Evolutionary conservation across 2,329 filamentous ascomycete species (phyloP).

Genomic region (Sporothrix dimorphospora): DNA sequence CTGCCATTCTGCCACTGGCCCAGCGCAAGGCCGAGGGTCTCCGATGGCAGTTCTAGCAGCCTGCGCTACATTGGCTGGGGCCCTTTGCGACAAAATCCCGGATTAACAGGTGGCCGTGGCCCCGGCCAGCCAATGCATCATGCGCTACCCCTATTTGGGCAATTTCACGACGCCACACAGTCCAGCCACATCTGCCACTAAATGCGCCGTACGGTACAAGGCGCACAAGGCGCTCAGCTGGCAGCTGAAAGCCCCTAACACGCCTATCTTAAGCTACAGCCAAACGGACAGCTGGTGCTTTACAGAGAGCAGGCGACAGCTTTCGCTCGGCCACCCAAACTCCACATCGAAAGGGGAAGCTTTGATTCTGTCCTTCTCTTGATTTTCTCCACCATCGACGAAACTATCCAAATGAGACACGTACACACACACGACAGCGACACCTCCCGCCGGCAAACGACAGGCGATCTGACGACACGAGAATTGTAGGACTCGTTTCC

Average conservation of each 20-base stretch:
- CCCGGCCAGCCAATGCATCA: not conserved
- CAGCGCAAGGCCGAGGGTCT: slow-evolving; percentile 11
- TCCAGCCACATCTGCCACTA: slow-evolving; percentile 2
- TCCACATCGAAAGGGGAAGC: slow-evolving; percentile 9
- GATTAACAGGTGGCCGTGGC: not conserved
- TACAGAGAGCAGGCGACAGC: not conserved
- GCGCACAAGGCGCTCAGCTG: not conserved
- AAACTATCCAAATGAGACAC: slow-evolving; percentile 6
- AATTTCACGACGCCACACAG: not conserved
- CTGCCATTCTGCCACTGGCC: not conserved
- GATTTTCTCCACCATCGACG: slow-evolving; percentile 7
- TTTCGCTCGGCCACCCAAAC: slow-evolving; percentile 4
- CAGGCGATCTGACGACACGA: not conserved
- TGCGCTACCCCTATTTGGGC: not conserved
- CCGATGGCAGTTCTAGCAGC: slow-evolving; percentile 12
- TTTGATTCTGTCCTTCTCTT: not conserved
- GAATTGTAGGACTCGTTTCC: not conserved
- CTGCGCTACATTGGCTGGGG: slow-evolving; percentile 7
- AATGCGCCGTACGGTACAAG: not conserved
- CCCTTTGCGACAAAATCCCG: slow-evolving; percentile 8
- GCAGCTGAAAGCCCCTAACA: slow-evolving; percentile 13
- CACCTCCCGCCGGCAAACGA: not conserved
- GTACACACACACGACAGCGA: slow-evolving; percentile 9
- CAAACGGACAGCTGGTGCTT: slow-evolving; percentile 24
- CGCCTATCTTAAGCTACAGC: not conserved